Conservation (phyloP, 495 filamentous ascomycete species). For the Podospora australis region DNA sequence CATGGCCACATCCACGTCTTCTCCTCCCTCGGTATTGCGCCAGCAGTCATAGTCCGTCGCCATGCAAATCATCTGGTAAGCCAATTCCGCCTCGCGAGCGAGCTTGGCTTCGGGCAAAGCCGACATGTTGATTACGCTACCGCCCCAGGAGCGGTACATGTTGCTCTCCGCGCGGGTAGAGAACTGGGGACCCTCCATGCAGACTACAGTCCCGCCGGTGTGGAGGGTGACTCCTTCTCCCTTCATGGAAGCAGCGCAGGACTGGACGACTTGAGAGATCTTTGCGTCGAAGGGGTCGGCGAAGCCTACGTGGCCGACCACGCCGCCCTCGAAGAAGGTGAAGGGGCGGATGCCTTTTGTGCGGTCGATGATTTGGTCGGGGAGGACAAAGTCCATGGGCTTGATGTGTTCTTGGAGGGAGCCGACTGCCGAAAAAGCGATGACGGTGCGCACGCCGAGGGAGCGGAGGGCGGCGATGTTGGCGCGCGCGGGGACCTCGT, state of each 20-base stretch:
- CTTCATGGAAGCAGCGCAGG: conserved; percentile 67
- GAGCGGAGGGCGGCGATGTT: conserved; percentile 92
- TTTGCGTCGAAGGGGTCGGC: conserved; percentile 86
- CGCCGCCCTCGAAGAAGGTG: conserved; percentile 91
- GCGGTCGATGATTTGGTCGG: conserved; percentile 94
- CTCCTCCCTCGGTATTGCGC: conserved; percentile 51
- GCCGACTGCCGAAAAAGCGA: conserved; percentile 94
- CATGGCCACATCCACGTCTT: conserved; percentile 88
- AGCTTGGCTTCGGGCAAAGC: conserved; percentile 94
- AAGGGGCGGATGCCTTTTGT: conserved; percentile 90
- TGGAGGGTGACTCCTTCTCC: conserved; percentile 77
- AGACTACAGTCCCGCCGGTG: conserved; percentile 71
- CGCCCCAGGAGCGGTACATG: conserved; percentile 89
- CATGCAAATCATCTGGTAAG: conserved; percentile 99
- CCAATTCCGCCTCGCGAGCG: conserved; percentile 90
- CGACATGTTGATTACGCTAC: conserved; percentile 94
- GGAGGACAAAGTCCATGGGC: conserved; percentile 92
- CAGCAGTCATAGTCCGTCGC: conserved; percentile 98
- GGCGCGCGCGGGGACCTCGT: conserved; percentile 84
- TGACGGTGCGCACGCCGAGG: conserved; percentile 80
- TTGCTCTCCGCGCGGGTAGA: conserved; percentile 93
- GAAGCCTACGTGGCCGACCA: conserved; percentile 92
- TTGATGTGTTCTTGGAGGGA: conserved; percentile 84
- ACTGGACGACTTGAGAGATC: conserved; percentile 63
- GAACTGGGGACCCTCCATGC: conserved; percentile 98